Evolutionary conservation across 768 basidiomycete species (phyloP), one percentile per base, ranked within the genome.

Genomic region (Pholiota molesta): DNA sequence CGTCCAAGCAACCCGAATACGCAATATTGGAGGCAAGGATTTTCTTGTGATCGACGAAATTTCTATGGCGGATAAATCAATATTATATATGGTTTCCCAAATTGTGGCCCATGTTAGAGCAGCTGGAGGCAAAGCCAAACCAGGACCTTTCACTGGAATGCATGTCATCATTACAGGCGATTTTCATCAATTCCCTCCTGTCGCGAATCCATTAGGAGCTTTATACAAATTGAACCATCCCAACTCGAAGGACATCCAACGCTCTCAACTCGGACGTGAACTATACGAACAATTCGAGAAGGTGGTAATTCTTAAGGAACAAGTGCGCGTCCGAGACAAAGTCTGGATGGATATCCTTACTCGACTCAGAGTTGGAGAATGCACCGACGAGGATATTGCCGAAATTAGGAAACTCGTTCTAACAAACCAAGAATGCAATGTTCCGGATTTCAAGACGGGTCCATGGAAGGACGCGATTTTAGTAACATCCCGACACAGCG

Each of bases 131-230:
- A 55, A 65, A 6, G 23, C 62, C 0, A 60, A 63, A 0, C 35
- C 35, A 35, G 35, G 5, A 51, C 2, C 62, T 73, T 82, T 81
- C 60, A 76, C 75, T 2, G 76, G 78, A 0, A 67, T 80, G 59
- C 78, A 75, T 57, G 67, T 82, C 4, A 76, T 81, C 2, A 21
- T 82, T 3, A 66, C 68, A 21, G 81, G 81, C 0, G 79, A 82
- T 53, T 73, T 81, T 14, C 79, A 82, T 57, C 81, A 81, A 65
- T 81, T 83, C 62, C 81, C 79, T 2, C 80, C 78, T 0, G 79
- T 83, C 0, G 67, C 56, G 5, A 55, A 63, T 65, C 31, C 72
- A 58, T 57, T 10, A 1, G 21, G 26, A 6, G 72, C 71, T 17
- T 59, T 73, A 10, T 68, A 77, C 72, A 57, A 53, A 68, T 31